Percentiles rank a stretch among this genome's conserved stretches.
phyloP scores from a whole-genome alignment of 164 flowering plant genomes.

The Kingdonia uniflora region DNA sequence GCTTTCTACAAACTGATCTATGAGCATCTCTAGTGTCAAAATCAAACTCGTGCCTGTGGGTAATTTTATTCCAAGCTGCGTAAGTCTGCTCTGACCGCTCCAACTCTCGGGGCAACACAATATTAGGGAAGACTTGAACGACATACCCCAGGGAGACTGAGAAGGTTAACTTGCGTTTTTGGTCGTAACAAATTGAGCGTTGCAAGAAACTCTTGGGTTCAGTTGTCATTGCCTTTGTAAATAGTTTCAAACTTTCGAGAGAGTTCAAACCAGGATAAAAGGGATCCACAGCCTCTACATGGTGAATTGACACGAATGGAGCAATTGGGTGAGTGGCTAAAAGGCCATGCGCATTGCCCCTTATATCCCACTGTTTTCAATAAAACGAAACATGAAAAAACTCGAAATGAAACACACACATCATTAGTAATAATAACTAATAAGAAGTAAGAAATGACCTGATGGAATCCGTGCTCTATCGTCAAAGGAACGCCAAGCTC shows the following conservation, averaged over 20 bases:
- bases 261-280: constrained; percentile 44
- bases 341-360: constrained; percentile 51
- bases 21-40: constrained; percentile 35
- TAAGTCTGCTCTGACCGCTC: constrained; percentile 49
- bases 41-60: constrained; percentile 41
- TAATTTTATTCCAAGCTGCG: constrained; percentile 49
- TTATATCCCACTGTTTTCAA: constrained; percentile 44
- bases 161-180: constrained; percentile 26
- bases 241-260: constrained; percentile 38
- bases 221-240: constrained; percentile 35
- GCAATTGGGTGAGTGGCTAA: constrained; percentile 53
- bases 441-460: constrained; percentile 20
- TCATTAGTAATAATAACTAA: no score
- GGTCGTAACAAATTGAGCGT: constrained; percentile 53
- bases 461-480: constrained; percentile 54
- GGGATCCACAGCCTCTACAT: constrained; percentile 52
- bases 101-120: constrained; percentile 46
- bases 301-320: constrained; percentile 56
- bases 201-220: constrained; percentile 47
- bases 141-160: constrained; percentile 52
- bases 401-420: no score
- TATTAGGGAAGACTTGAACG: constrained; percentile 47
- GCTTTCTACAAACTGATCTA: constrained; percentile 45
- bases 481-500: constrained; percentile 55
- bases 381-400: neutral